Base-by-base conservation (phyloP, 1,284 basidiomycete genomes). In the Cerrena zonata region DNA sequence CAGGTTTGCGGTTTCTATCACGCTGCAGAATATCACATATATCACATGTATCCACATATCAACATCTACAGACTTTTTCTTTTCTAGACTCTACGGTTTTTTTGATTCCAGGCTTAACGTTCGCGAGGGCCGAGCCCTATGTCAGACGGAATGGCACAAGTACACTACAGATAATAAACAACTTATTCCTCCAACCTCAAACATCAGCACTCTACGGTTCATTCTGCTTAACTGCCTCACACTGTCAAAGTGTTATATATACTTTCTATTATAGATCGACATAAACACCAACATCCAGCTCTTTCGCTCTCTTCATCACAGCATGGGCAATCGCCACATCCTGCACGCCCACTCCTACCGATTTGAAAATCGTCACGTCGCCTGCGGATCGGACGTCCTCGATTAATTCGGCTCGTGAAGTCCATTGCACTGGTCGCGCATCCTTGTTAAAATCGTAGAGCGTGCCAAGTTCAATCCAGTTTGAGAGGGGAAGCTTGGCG, bases 281-380 rank as follows among this genome's bases (percentile, higher is more conserved):
- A 2, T 54, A 48, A 13, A 62, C 69, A 3, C 79, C 76, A 2
- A 69, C 56, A 2, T 67, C 69, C 50, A 68, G 61, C 43, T 61
- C 55, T 47, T 69, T 59, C 2, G 77, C 78, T 18, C 58, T 62
- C 5, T 70, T 63, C 2, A 76, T 65, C 2, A 80, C 70, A 5
- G 73, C 64, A 24, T 55, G 60, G 12, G 86, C 78, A 54, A 90
- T 86, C 0, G 79, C 84, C 2, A 85, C 84, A 57, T 90, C 86
- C 59, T 89, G 87, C n/a, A 85, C 63, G 1, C 84, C 86, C 5
- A 89, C 69, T 2, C 87, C 88, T 1, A 90, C 87, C 0, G 84
- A 86, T 65, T 89, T 90, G 73, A 88, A 90, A 45, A 90, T 75
- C 3, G 84, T 88, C 4, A 90, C 71, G 65, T 60, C 76, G 62